Conservation (phyloP, 2,329 filamentous ascomycete species). For the Phaeomoniella chlamydospora region DNA sequence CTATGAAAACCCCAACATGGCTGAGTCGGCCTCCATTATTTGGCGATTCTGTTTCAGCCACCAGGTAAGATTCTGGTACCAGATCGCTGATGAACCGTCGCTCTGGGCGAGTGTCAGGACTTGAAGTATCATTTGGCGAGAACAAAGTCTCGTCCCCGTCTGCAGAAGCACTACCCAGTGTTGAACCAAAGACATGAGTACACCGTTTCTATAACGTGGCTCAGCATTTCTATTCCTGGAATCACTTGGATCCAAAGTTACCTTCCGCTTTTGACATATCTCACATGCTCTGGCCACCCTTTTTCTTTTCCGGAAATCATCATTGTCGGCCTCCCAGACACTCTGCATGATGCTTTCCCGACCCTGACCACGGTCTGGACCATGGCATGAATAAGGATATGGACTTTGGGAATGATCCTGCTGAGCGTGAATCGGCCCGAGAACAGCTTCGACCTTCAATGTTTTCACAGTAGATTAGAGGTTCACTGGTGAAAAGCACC, state of each 20-base stretch:
- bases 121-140: slow-evolving; percentile 12
- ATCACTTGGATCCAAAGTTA: background rate
- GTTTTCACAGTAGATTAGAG: no score
- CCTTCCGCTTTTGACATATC: slow-evolving; percentile 1
- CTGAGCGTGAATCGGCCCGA: no score
- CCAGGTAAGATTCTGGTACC: slow-evolving; percentile 24
- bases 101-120: background rate
- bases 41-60: slow-evolving; percentile 11
- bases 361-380: no score
- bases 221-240: background rate
- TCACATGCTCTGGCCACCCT: slow-evolving; percentile 1
- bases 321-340: slow-evolving; percentile 1
- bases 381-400: no score
- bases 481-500: no score
- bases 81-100: slow-evolving; percentile 23
- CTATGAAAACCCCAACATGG: slow-evolving; percentile 12
- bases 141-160: slow-evolving; percentile 8
- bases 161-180: slow-evolving; percentile 2
- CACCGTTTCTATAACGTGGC: slow-evolving; percentile 10
- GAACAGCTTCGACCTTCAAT: no score
- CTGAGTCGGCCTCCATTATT: slow-evolving; percentile 9
- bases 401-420: no score
- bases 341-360: slow-evolving; percentile 1
- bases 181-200: slow-evolving; percentile 11
- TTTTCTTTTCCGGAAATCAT: slow-evolving; percentile 1